Percentiles rank a stretch among this genome's conserved stretches.
Evolutionary conservation across 257 asterid genomes (phyloP).

Genomic region (Ballota nigra): DNA sequence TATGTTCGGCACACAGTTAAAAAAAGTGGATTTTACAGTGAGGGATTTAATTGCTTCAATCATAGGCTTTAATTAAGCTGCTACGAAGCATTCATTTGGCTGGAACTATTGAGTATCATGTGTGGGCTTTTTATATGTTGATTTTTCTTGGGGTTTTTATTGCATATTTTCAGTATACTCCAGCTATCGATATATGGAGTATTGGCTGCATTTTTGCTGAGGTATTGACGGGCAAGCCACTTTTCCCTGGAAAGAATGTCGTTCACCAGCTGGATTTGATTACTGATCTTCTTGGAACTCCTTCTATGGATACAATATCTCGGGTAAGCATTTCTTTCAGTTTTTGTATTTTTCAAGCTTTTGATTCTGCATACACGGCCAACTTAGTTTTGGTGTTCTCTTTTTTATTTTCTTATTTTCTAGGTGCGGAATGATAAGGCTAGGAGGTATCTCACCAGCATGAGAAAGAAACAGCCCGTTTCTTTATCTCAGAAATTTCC

Average conservation of each 20-base stretch:
- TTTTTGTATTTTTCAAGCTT: constrained; percentile 2
- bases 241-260: constrained; percentile 89
- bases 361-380: not conserved
- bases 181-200: constrained; percentile 95
- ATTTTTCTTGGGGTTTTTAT: constrained; percentile 3
- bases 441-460: constrained; percentile 77
- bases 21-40: not conserved
- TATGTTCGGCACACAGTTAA: constrained; percentile 22
- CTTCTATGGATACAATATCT: constrained; percentile 78
- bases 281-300: constrained; percentile 91
- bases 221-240: constrained; percentile 83
- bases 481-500: constrained; percentile 78
- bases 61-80: not conserved
- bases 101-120: not conserved
- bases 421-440: constrained; percentile 95
- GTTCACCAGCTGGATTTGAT: constrained; percentile 95
- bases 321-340: constrained; percentile 45
- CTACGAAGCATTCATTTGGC: not conserved
- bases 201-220: constrained; percentile 97
- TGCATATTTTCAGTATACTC: constrained; percentile 62
- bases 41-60: not conserved
- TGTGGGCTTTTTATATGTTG: not conserved
- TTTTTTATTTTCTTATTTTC: constrained; percentile 7
- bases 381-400: not conserved
- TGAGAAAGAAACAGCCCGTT: constrained; percentile 83